These are phyloP conservation scores for Vickermania ingenoplastis DNA, from an alignment of 208 protist species.

Conservation along the genomic window DNA sequence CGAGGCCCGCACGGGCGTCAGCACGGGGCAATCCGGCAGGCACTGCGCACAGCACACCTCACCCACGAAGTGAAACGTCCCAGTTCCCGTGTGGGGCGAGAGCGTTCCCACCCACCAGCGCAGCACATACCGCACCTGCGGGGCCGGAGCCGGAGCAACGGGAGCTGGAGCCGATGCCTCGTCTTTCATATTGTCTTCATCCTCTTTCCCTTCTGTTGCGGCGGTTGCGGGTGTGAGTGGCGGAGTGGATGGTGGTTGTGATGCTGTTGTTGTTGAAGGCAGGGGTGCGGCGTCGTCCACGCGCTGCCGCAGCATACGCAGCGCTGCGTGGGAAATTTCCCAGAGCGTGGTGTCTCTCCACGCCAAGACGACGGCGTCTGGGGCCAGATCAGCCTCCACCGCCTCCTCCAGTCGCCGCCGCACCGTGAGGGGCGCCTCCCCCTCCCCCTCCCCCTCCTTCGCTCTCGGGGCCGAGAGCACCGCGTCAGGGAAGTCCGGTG, in stretches of 20 bases:
- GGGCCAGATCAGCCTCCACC: background rate
- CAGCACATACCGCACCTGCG: no score
- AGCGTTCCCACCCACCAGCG: background rate
- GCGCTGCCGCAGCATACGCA: constrained; percentile 17
- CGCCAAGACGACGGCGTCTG: constrained; percentile 26
- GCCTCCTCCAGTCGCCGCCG: background rate
- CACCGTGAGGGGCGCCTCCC: background rate
- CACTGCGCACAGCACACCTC: background rate
- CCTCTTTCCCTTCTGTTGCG: no score
- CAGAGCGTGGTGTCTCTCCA: constrained; percentile 49
- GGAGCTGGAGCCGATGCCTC: no score
- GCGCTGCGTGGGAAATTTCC: constrained; percentile 24
- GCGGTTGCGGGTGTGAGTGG: no score
- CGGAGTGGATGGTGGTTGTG: no score
- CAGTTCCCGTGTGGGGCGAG: background rate
- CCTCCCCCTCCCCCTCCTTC: constrained; percentile 1
- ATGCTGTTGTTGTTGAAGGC: no score
- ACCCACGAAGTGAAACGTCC: background rate
- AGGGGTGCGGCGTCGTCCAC: no score
- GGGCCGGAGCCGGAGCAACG: no score
- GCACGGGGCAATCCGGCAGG: background rate
- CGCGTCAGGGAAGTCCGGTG: background rate
- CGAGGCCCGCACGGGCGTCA: background rate
- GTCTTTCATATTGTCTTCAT: no score
- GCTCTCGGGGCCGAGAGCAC: background rate